A percentile compares a stretch with the other conserved stretches of the same genome.
Evolutionary conservation across 495 filamentous ascomycete genomes (phyloP).

Genomic region (Glutinoglossum americanum): DNA sequence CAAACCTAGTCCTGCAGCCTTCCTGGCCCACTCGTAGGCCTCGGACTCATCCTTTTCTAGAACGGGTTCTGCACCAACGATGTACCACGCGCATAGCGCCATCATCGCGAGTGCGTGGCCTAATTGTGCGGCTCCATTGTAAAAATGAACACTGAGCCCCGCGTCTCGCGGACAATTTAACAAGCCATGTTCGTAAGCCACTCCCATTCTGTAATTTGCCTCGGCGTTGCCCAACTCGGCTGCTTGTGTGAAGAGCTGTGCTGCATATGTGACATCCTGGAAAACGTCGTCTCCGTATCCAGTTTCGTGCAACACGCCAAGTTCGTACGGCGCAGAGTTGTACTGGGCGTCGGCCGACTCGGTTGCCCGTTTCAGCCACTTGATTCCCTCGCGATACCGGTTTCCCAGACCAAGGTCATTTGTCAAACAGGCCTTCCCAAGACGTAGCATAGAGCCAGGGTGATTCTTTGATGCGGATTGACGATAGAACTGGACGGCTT

Average conservation of each 20-base stretch:
- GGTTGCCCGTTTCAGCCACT: slow-evolving; percentile 86
- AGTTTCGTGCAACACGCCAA: slow-evolving; percentile 66
- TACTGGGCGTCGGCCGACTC: slow-evolving; percentile 82
- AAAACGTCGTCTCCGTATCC: slow-evolving; percentile 89
- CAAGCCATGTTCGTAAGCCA: slow-evolving; percentile 87
- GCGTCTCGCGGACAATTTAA: slow-evolving; percentile 76
- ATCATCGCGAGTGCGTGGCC: slow-evolving; percentile 89
- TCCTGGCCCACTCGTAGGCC: slow-evolving; percentile 87
- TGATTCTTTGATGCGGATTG: slow-evolving; percentile 82
- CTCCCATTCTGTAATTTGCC: slow-evolving; percentile 72
- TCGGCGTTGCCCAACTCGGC: slow-evolving; percentile 79
- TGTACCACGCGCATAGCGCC: slow-evolving; percentile 96
- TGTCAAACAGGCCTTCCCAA: slow-evolving; percentile 73
- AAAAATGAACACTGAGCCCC: slow-evolving; percentile 89
- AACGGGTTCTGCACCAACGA: slow-evolving; percentile 83
- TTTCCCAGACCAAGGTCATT: slow-evolving; percentile 71
- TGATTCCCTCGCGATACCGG: slow-evolving; percentile 77
- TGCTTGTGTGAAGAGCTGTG: slow-evolving; percentile 82
- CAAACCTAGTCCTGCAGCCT: slow-evolving; percentile 61
- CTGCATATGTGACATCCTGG: slow-evolving; percentile 70
- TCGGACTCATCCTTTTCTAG: slow-evolving; percentile 89
- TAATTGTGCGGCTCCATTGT: slow-evolving; percentile 70
- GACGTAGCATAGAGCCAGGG: slow-evolving; percentile 78
- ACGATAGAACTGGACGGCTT: slow-evolving; percentile 85
- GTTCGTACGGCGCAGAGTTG: slow-evolving; percentile 78